Conservation (phyloP, 2,329 filamentous ascomycete genomes). For the Colletotrichum caudatum region DNA sequence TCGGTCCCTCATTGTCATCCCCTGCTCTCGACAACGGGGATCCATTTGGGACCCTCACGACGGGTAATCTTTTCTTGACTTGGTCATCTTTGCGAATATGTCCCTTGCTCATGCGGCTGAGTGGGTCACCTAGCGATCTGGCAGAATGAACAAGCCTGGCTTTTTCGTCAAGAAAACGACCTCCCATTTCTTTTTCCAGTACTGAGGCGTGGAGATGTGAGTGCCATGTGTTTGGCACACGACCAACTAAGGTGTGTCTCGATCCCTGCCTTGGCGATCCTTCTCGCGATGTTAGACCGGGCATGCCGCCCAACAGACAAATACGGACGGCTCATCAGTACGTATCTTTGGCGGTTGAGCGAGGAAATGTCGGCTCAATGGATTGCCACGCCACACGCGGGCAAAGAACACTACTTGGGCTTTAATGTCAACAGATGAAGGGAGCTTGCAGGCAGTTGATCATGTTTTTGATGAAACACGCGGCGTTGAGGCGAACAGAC, state of each 20-base stretch:
- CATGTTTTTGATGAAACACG: constrained; percentile 41
- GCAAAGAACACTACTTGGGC: constrained; percentile 15
- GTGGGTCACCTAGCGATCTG: constrained; percentile 41
- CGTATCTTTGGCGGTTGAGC: constrained; percentile 10
- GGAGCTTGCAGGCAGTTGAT: constrained; percentile 37
- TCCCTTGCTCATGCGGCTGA: constrained; percentile 31
- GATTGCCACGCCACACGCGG: constrained; percentile 21
- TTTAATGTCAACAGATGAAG: constrained; percentile 37
- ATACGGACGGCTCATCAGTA: constrained; percentile 6
- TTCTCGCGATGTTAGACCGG: constrained; percentile 26
- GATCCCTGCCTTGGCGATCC: constrained; percentile 26
- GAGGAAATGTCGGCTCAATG: constrained; percentile 5
- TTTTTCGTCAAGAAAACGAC: constrained; percentile 37
- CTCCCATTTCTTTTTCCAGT: constrained; percentile 36
- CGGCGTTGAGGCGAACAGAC: constrained; percentile 41
- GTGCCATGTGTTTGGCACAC: constrained; percentile 35
- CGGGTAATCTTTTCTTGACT: constrained; percentile 40
- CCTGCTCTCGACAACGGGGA: constrained; percentile 24
- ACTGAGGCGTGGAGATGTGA: constrained; percentile 30
- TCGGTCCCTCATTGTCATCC: constrained; percentile 21
- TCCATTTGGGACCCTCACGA: constrained; percentile 35
- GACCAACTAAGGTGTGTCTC: constrained; percentile 15
- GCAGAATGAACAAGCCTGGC: constrained; percentile 38
- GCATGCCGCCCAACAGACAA: constrained; percentile 28
- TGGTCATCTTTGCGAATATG: constrained; percentile 40